phyloP scores from a whole-genome alignment of 2,329 filamentous ascomycete species.

The Samsoniella hepiali region DNA sequence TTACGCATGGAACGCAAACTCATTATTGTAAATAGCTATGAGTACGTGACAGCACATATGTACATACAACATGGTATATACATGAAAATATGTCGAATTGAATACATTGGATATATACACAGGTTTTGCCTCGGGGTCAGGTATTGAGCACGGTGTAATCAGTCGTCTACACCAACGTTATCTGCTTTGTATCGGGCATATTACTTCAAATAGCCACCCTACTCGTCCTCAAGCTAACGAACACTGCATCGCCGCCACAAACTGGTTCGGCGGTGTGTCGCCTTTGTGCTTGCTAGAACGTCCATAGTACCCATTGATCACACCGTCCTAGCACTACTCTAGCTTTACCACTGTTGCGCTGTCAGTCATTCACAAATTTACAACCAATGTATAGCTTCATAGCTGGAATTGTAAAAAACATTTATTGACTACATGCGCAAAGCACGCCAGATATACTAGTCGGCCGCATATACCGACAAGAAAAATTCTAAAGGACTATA shows the following conservation, averaged over 20 bases:
- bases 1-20: no score
- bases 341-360: no score
- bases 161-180: neutral
- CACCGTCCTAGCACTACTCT: neutral
- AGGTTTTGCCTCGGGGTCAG: neutral
- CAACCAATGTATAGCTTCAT: neutral
- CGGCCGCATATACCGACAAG: conserved; percentile 11
- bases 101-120: neutral
- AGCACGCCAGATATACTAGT: conserved; percentile 15
- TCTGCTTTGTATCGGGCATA: neutral
- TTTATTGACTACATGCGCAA: conserved; percentile 19
- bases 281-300: neutral
- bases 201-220: neutral
- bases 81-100: neutral
- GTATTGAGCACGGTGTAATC: no score
- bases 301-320: neutral
- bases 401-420: neutral
- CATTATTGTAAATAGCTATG: neutral
- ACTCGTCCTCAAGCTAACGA: no score
- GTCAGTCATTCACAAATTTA: neutral
- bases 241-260: no score
- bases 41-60: neutral
- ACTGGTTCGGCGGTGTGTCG: no score
- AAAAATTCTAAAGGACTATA: conserved; percentile 30
- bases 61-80: neutral